Conservation (phyloP, 1,139 yeast genomes). For the Taphrina flavorubra region DNA sequence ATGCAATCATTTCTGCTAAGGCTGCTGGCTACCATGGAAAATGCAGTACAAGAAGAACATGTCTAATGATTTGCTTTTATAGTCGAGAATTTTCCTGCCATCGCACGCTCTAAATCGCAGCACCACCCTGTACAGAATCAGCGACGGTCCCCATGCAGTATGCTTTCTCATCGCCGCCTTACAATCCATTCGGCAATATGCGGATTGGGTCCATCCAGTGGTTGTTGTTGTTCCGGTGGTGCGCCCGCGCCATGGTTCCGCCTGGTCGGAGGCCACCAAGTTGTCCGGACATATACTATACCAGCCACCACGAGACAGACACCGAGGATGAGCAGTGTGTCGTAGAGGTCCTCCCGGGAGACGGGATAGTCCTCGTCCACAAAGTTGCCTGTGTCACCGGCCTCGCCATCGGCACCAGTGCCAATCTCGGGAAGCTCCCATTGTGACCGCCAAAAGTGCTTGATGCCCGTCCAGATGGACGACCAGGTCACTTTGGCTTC, state of each 20-base stretch:
- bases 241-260: constrained; percentile 34
- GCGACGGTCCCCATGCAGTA: neutral
- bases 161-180: constrained; percentile 11
- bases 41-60: neutral
- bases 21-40: constrained; percentile 10
- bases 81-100: neutral
- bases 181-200: constrained; percentile 35
- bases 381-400: constrained; percentile 5
- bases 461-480: constrained; percentile 34
- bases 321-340: constrained; percentile 30
- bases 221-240: constrained; percentile 1
- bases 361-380: constrained; percentile 38
- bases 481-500: constrained; percentile 19
- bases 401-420: constrained; percentile 5
- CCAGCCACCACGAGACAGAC: constrained; percentile 33
- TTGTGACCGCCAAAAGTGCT: constrained; percentile 40
- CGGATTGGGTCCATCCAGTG: constrained; percentile 21
- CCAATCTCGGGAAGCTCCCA: constrained; percentile 19
- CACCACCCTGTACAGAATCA: constrained; percentile 23
- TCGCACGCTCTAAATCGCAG: constrained; percentile 8
- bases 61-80: too few species aligned
- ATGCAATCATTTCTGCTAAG: constrained; percentile 19
- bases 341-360: constrained; percentile 23
- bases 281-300: constrained; percentile 31
- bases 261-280: constrained; percentile 35